Base-by-base conservation (phyloP, 2,329 filamentous ascomycete genomes). In the Alternaria novae-zelandiae region DNA sequence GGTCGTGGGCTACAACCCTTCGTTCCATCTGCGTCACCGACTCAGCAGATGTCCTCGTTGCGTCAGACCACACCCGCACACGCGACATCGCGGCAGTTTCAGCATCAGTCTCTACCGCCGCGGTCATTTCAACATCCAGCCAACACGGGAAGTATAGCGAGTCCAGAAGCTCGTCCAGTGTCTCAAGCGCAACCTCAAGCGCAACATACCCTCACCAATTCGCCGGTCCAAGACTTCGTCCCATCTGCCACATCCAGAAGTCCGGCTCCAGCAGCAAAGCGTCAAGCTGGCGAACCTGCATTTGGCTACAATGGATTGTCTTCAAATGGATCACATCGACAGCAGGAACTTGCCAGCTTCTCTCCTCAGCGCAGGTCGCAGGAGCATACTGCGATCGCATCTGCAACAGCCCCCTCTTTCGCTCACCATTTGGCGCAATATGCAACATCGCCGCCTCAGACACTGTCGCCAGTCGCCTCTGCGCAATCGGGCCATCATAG, bases 191-290 rank as follows among this genome's bases (percentile, higher is more conserved):
- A 41, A 41, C 3, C 9, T 41, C 36, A 17, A 41, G 15, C n/a
- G 2, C 36, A 41, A 10, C 15, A 1, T 11, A 17, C 9, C 15
- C 17, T 17, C 36, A 2, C 1, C 15, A 41, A 17, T 0, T 10
- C 36, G 8, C 36, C 15, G 1, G 11, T 5, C 0, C 36, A 6
- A 41, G 0, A 2, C 17, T 2, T 41, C n/a, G 2, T 8, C 2
- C 2, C 36, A 15, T 41, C 3, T 15, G 5, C 36, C n/a, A 17
- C 2, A 41, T 17, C 36, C 5, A 41, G 2, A 10, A 17, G 36
- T 17, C 36, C 36, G 1, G 9, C 8, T 11, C 5, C 15, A 41
- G 8, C n/a, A 41, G n/a, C 36, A 17, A 41, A 41, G 32, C 32
- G 15, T 41, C 15, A 15, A 41, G 15, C 8, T 8, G 32, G 32